Evolutionary conservation across 2,329 filamentous ascomycete species (phyloP), one percentile per base, ranked within the genome.

Genomic region (Epichloe uncinata): DNA sequence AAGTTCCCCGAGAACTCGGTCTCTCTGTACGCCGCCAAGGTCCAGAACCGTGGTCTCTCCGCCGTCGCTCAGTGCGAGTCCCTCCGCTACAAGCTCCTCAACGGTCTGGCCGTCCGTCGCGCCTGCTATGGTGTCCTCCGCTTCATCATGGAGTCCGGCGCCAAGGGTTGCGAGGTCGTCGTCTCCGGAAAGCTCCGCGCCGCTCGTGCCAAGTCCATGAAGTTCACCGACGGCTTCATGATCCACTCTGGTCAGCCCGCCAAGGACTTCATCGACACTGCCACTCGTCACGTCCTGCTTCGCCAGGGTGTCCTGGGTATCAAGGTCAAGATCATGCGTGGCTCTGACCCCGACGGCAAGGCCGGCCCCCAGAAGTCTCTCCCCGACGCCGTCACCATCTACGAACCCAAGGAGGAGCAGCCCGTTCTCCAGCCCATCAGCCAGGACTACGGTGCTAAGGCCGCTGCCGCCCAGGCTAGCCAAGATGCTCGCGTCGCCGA

Each of bases 141-240:
- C 71, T 98, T 98, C 82, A 98, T 98, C 78, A 98, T 98, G 93
- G 93, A 98, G 87, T 87, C 81, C 63, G 93, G 93, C 69, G 93
- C 93, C 74, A 98, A 98, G 87, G 93, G 93, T 75, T 98, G 93
- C 73, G 93, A 98, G 80, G 93, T 98, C 61, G 93, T 98, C 70
- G 93, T 98, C 62, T 96, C 89, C 63, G 93, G 93, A 74, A 98
- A 98, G 85, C 87, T 98, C 65, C 85, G 93, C 70, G 93, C 93
- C 73, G 93, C 93, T 68, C 89, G 93, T 81, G 93, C 93, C 75
- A 98, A 98, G 88, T 88, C 82, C 78, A 98, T 98, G 93, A 98
- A 98, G 85, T 98, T 98, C 85, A 98, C 93, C 74, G 90, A 98
- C 75, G 93, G 93, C 72, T 98, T 98, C 88, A 98, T 98, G 93